A percentile compares a stretch with the other conserved stretches of the same genome.
phyloP scores from a whole-genome alignment of 805 yeast genomes.

The Barnettozyma wickerhamii region DNA sequence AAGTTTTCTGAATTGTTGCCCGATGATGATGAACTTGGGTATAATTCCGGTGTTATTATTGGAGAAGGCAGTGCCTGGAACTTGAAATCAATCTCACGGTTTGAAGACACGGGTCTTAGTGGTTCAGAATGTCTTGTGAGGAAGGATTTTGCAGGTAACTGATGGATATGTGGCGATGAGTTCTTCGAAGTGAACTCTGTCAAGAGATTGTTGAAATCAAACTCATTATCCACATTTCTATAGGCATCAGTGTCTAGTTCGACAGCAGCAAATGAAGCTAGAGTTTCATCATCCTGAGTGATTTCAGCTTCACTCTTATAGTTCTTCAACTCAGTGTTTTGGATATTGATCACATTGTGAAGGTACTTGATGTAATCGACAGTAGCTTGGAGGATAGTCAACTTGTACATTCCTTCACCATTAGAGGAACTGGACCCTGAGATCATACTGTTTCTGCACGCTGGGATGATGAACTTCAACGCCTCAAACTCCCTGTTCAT shows the following conservation, averaged over 20 bases:
- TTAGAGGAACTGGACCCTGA: conserved; percentile 7
- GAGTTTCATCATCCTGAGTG: conserved; percentile 29
- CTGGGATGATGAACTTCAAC: conserved; percentile 70
- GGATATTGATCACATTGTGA: conserved; percentile 52
- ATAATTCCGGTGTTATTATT: conserved; percentile 24
- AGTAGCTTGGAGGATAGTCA: conserved; percentile 76
- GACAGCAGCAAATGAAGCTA: conserved; percentile 43
- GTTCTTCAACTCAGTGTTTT: conserved; percentile 39
- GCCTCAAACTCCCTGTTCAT: conserved; percentile 84
- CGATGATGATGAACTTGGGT: conserved; percentile 5
- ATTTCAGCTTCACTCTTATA: conserved; percentile 15
- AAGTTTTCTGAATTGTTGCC: not conserved
- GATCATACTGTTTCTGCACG: conserved; percentile 48
- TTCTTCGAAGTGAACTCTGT: conserved; percentile 11
- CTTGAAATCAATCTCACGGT: conserved; percentile 2
- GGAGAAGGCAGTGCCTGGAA: conserved; percentile 24
- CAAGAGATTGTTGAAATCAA: conserved; percentile 36
- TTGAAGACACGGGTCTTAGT: conserved; percentile 1
- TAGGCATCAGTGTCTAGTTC: conserved; percentile 56
- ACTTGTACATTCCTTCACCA: conserved; percentile 69
- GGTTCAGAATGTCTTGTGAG: conserved; percentile 8
- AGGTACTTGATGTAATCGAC: conserved; percentile 75
- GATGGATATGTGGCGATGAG: not conserved
- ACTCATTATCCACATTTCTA: conserved; percentile 55
- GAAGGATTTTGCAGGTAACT: not conserved